Conservation (phyloP, 305 asterid genomes). For the Striga hermonthica region DNA sequence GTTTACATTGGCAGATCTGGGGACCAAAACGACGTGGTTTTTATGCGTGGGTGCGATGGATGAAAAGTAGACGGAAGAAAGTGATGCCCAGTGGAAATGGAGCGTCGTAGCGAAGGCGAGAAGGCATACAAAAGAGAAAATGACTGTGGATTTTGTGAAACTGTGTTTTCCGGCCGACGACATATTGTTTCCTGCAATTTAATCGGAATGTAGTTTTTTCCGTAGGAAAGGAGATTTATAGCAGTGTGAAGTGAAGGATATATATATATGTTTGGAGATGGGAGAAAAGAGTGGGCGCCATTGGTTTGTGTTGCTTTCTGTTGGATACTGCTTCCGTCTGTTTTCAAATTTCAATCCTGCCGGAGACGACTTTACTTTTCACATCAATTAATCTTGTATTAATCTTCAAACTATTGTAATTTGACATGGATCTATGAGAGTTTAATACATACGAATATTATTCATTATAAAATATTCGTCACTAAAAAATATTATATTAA, state of each 20-base stretch:
- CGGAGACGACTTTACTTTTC: background rate
- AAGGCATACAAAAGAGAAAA: constrained; percentile 43
- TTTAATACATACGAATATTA: no score
- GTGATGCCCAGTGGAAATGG: constrained; percentile 48
- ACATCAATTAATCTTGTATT: no score
- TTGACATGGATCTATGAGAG: no score
- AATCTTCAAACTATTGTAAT: no score
- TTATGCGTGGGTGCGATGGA: constrained; percentile 37
- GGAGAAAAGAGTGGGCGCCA: constrained; percentile 4
- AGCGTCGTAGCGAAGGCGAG: constrained; percentile 41
- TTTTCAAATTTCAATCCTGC: background rate
- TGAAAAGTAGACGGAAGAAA: constrained; percentile 42
- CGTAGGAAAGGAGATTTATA: background rate
- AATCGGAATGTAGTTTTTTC: background rate
- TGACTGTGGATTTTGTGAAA: constrained; percentile 42
- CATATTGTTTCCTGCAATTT: constrained; percentile 33
- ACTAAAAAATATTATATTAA: no score
- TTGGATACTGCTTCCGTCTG: background rate
- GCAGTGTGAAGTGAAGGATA: background rate
- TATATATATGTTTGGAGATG: background rate
- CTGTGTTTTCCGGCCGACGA: constrained; percentile 40
- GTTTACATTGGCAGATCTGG: constrained; percentile 25
- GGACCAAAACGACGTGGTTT: constrained; percentile 30
- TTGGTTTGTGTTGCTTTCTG: background rate
- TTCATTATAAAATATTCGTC: no score